Base-by-base conservation (phyloP, 176 grass and related monocot species). In the Saccharum officinarum region DNA sequence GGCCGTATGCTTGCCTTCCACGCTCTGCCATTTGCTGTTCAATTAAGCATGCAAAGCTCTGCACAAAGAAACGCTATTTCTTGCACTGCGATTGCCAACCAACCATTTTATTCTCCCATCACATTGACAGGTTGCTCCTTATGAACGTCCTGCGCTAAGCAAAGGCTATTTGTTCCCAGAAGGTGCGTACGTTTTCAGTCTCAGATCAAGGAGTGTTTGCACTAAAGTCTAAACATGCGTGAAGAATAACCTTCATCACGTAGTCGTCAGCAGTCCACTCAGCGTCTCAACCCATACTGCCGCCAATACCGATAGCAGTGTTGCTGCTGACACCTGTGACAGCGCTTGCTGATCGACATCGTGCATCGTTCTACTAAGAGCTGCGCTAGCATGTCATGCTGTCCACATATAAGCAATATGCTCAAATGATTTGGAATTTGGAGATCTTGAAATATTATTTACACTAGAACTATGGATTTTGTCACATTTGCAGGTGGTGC, bases 141-240 rank as follows among this genome's bases (percentile, higher is more conserved):
- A 94, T 31, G 92, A 94, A 87, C 87, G 92, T 23, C 92, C 92
- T 18, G 84, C 92, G 11, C 68, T 94, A 11, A 94, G 92, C 92
- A 94, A 94, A 83, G 89, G 77, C 12, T 94, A 82, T 25, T 33
- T 94, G 57, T 82, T 80, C 40, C 89, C 89, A 33, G 33, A 80
- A 91, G 92, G 92, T 94, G 71, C 62, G 9, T 16, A 22, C 54
- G 22, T 64, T 22, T n/a, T n/a, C 57, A 38, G 25, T 4, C 25
- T 59, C 33, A 31, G 26, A 31, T 49, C 18, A 33, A 22, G 10
- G 41, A 47, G 16, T n/a, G 61, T 14, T 47, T 33, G 61, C 16
- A n/a, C 61, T 4, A 0, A 34, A 46, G 49, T 33, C 17, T 74
- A 50, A 33, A 45, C 59, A 64, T 1, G 1, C 17, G 1, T 17